Evolutionary conservation across 2,329 filamentous ascomycete genomes (phyloP), one percentile per base, ranked within the genome.

Genomic region (Thelonectria rubi): DNA sequence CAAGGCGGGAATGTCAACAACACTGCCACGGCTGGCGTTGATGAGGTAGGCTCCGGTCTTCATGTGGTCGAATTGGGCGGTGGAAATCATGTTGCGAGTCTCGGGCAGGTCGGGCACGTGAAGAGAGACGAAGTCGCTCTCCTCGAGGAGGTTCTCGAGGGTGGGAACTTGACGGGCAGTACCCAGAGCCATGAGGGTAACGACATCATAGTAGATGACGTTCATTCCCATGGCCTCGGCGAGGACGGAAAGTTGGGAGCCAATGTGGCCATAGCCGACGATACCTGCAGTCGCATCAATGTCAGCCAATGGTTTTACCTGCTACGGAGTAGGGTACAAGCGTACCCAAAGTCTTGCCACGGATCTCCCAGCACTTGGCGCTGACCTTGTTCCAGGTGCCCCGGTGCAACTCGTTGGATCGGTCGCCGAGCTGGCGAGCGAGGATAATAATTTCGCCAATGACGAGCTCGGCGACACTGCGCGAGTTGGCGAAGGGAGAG

Each of bases 361-460:
- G 89, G 72, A 98, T 93, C 78, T 99, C 95, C 95, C 95, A 98
- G 85, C 95, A 99, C 75, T 91, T 94, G 73, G 87, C 86, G 82
- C 93, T 97, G 73, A 98, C 94, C 82, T 99, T 99, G 80, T 98
- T 98, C 95, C 95, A 99, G 45, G 88, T 93, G 59, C 95, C 95
- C 59, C 87, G 87, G 83, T 99, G 95, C 86, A 99, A 88, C 81
- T 99, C 95, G 72, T 87, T 93, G 65, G 92, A 97, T 70, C 95
- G 92, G 78, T 99, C 95, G 65, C 92, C 90, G 34, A 99, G 84
- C 79, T 99, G 95, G 62, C 95, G 90, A 20, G 95, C 95, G 55
- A 99, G 88, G 40, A 85, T 83, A 73, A 99, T 97, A 74, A 99
- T 94, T 79, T 97, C 94, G 55, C 84, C 91, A 75, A 99, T 97